These are phyloP conservation scores for Choiromyces venosus DNA, from an alignment of 495 filamentous ascomycete genomes.

Conservation along the genomic window DNA sequence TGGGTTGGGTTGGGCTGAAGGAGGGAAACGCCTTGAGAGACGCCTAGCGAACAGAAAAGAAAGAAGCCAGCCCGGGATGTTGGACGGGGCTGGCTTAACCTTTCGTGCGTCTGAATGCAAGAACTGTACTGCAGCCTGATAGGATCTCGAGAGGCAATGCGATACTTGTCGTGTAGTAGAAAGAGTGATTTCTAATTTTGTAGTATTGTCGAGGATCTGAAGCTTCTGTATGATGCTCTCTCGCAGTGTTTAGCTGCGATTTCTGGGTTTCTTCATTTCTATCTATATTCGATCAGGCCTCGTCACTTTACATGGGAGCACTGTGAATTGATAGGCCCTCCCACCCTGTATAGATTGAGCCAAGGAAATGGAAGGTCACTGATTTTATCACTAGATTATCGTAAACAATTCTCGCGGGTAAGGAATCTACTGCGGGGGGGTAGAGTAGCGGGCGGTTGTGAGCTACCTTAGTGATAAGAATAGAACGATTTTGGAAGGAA, in stretches of 20 bases:
- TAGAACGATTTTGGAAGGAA: not conserved
- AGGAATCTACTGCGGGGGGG: not conserved
- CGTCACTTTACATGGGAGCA: not conserved
- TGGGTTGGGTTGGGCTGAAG: not conserved
- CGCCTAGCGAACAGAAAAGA: not conserved
- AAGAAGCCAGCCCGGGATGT: not conserved
- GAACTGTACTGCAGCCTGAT: not conserved
- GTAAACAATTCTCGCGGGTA: not conserved
- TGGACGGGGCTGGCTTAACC: not conserved
- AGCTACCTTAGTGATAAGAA: not conserved
- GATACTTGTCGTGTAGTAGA: not conserved
- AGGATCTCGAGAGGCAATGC: not conserved
- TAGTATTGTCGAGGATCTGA: not conserved
- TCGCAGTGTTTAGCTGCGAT: not conserved
- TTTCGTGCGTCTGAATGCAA: not conserved
- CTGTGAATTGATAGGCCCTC: not conserved
- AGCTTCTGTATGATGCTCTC: not conserved
- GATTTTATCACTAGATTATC: not conserved
- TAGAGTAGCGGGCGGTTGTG: not conserved
- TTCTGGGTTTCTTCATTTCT: not conserved
- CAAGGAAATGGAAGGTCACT: not conserved
- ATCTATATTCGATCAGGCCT: not conserved
- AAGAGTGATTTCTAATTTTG: not conserved
- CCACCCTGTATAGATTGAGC: not conserved
- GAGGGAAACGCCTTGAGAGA: not conserved